Base-by-base conservation (phyloP, 2,329 filamentous ascomycete genomes). In the Aspergillus uvarum region DNA sequence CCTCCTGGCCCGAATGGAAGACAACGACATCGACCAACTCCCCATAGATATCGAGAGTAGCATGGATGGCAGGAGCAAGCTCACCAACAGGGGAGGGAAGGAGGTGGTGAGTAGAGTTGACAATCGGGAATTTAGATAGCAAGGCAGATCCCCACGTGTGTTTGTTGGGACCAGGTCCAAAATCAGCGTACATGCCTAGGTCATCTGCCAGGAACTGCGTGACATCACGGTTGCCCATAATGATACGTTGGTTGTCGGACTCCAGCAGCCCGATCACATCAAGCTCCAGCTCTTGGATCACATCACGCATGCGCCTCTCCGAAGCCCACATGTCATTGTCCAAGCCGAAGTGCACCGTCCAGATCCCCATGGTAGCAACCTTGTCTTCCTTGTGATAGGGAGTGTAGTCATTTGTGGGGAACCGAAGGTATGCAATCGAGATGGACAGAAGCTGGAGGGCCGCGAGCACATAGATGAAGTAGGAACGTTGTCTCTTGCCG, bases 271-370 rank as follows among this genome's bases (percentile, higher is more conserved):
- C 95, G 51, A 99, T 85, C 5, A 99, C 91, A 72, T 99, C 95
- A n/a, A 99, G 81, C 77, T 99, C 95, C n/a, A 96, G 81, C 70
- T 98, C 95, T 71, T 91, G 88, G 77, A 96, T 89, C 14, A 96
- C 82, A 79, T 97, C 89, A 60, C 91, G 89, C 87, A 96, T 96
- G 64, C 95, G 92, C 68, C 90, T 87, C 77, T 99, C 95, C 0
- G 94, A 96, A 10, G 91, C 94, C 92, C 92, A 98, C 93, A 98
- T 97, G 75, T 97, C 90, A 69, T 99, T 98, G 79, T 99, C 95
- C 21, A 99, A 86, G 14, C 91, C 93, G 76, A 99, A 99, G 79
- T 99, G 95, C 58, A 98, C 93, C 0, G 95, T 99, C 95, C 95
- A 99, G 74, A 99, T 98, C 67, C 95, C 95, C 1, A 92, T 92